Percentiles rank a stretch among this genome's conserved stretches.
phyloP scores from a whole-genome alignment of 371 early-diverging fungal species.

The Circinella minor region DNA sequence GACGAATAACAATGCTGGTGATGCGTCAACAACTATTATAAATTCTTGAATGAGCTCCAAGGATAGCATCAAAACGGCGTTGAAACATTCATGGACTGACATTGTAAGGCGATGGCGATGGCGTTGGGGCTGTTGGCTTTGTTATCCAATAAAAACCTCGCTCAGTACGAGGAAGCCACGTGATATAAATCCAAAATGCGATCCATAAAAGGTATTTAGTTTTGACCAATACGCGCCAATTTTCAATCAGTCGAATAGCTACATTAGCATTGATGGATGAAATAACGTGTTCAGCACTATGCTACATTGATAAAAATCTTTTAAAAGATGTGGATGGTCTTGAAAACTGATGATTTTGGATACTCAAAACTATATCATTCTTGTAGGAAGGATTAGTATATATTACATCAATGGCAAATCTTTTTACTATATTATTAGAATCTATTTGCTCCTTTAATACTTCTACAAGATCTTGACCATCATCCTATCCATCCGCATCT shows the following conservation, averaged over 20 bases:
- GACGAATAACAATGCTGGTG: neutral
- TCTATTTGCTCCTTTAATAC: neutral
- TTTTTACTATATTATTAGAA: neutral
- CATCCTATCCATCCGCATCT: neutral
- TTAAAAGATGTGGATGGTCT: no score
- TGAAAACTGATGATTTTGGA: no score
- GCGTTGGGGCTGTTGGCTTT: neutral
- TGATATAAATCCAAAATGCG: conserved; percentile 2
- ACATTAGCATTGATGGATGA: conserved; percentile 1
- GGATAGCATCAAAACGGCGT: conserved; percentile 8
- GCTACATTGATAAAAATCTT: neutral
- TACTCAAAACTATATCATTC: no score
- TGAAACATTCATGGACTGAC: conserved; percentile 1
- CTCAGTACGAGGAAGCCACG: no score
- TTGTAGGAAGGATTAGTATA: neutral
- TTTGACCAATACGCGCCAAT: neutral
- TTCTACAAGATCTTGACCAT: neutral
- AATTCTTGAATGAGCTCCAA: conserved; percentile 1
- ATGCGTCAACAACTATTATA: neutral
- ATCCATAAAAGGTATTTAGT: conserved; percentile 8
- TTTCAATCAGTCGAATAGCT: neutral
- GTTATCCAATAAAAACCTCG: no score
- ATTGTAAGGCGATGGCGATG: neutral
- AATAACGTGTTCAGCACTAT: neutral
- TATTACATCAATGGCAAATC: neutral